Percentiles rank a stretch among this genome's conserved stretches.
Evolutionary conservation across 768 basidiomycete genomes (phyloP).

Genomic region (Lenzites betulinus): DNA sequence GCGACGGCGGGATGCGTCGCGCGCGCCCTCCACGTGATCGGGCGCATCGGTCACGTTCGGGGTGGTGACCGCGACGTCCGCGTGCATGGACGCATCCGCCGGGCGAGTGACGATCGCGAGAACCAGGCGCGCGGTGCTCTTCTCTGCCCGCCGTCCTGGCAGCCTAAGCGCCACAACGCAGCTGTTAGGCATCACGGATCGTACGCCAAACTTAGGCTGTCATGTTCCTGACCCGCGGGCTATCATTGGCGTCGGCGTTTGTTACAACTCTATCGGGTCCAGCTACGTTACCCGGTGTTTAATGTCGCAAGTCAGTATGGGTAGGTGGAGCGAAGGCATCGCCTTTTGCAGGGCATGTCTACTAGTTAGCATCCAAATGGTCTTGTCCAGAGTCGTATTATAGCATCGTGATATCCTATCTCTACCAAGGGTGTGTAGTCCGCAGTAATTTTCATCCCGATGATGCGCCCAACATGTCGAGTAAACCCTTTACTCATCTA

Average conservation of each 20-base stretch:
- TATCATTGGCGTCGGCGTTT: conserved; percentile 9
- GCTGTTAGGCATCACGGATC: conserved; percentile 1
- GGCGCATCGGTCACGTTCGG: conserved; percentile 25
- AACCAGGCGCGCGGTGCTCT: conserved; percentile 2
- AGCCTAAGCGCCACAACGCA: neutral
- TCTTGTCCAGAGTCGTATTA: too few relatives aligned
- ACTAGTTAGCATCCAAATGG: too few relatives aligned
- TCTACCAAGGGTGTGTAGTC: too few relatives aligned
- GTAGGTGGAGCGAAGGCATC: too few relatives aligned
- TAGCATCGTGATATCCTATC: too few relatives aligned
- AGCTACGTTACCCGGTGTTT: neutral
- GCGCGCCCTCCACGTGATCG: conserved; percentile 27
- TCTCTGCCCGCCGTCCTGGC: neutral
- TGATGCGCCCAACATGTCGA: neutral
- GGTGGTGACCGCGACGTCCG: conserved; percentile 19
- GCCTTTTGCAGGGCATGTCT: too few relatives aligned
- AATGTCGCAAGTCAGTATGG: too few relatives aligned
- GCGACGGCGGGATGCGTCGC: conserved; percentile 16
- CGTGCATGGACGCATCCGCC: conserved; percentile 11
- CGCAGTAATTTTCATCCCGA: too few relatives aligned
- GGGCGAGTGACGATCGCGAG: neutral
- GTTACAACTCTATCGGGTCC: neutral
- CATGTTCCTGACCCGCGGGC: conserved; percentile 1
- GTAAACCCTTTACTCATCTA: neutral
- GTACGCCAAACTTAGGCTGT: neutral